Percentiles rank a stretch among this genome's conserved stretches.
Evolutionary conservation across 495 filamentous ascomycete genomes (phyloP).

Genomic region (Penicillium arizonense): DNA sequence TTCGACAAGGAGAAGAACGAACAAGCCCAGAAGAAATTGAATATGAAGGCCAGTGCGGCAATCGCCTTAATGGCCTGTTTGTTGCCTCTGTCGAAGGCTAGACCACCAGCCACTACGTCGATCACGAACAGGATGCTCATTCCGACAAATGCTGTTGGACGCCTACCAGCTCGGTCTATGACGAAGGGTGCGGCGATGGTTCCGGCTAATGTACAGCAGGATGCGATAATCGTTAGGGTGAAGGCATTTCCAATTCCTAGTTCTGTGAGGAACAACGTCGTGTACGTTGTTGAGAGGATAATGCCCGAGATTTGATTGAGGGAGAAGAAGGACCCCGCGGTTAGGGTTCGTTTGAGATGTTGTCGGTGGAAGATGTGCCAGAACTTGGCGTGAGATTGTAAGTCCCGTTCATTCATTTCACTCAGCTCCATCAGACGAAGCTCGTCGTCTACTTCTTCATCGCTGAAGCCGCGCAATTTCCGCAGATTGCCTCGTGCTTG

Average conservation of each 20-base stretch:
- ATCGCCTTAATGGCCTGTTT: constrained; percentile 19
- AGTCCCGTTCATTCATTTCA: constrained; percentile 27
- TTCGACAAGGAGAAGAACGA: constrained; percentile 34
- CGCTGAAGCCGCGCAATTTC: constrained; percentile 34
- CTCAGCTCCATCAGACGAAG: constrained; percentile 29
- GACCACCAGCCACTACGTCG: constrained; percentile 26
- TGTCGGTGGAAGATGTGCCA: constrained; percentile 37
- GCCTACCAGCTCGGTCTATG: constrained; percentile 34
- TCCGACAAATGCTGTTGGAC: constrained; percentile 36
- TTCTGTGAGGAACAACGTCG: constrained; percentile 35
- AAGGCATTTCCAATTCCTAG: constrained; percentile 31
- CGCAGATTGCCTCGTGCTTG: constrained; percentile 31
- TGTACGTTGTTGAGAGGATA: constrained; percentile 40
- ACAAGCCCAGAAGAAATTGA: constrained; percentile 41
- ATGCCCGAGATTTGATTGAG: constrained; percentile 40
- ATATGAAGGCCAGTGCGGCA: constrained; percentile 30
- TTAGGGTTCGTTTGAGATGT: constrained; percentile 34
- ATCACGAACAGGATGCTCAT: constrained; percentile 31
- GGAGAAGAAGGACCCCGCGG: constrained; percentile 37
- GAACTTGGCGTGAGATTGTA: constrained; percentile 26
- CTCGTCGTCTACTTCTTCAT: constrained; percentile 30
- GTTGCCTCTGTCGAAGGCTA: constrained; percentile 25
- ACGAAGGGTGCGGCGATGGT: constrained; percentile 37
- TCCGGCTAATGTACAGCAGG: constrained; percentile 38
- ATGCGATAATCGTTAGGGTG: constrained; percentile 34